A percentile compares a stretch with the other conserved stretches of the same genome.
These are phyloP conservation scores for Periconia sp. DNA, from an alignment of 2,329 filamentous ascomycete genomes.

Conservation along the genomic window DNA sequence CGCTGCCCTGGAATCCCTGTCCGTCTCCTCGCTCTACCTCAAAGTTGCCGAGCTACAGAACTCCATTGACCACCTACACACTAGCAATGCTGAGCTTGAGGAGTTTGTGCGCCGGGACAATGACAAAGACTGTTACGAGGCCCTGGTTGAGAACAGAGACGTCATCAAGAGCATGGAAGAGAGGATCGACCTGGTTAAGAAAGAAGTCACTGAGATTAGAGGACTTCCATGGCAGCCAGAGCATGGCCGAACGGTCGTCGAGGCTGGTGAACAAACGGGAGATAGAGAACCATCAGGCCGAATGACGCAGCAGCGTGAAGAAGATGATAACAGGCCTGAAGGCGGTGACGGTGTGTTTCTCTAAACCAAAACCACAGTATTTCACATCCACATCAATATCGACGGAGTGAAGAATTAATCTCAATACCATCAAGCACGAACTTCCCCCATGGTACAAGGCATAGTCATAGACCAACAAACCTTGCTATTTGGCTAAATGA, in stretches of 20 bases:
- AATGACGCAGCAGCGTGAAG: background rate
- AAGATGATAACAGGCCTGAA: background rate
- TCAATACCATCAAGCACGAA: background rate
- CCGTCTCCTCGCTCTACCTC: conserved; percentile 67
- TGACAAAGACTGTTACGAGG: conserved; percentile 73
- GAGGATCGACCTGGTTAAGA: conserved; percentile 64
- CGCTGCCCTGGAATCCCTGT: conserved; percentile 67
- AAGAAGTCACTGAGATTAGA: conserved; percentile 64
- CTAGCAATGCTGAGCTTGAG: conserved; percentile 71
- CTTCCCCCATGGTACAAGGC: background rate
- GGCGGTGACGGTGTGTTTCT: conserved; percentile 10
- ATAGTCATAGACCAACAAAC: background rate
- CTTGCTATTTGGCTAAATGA: conserved; percentile 6
- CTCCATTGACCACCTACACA: conserved; percentile 71
- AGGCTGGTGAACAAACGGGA: conserved; percentile 2
- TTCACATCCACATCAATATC: background rate
- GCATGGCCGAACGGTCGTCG: conserved; percentile 6
- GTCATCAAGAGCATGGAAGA: conserved; percentile 70
- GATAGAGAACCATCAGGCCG: background rate
- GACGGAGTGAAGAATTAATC: background rate
- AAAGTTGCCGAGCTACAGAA: conserved; percentile 77
- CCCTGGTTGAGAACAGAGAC: conserved; percentile 69
- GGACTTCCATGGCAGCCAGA: conserved; percentile 55
- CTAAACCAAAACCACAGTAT: background rate
- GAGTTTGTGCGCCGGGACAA: conserved; percentile 57